A percentile compares a stretch with the other conserved stretches of the same genome.
phyloP scores from a whole-genome alignment of 768 basidiomycete genomes.

The Boletus bicolor region DNA sequence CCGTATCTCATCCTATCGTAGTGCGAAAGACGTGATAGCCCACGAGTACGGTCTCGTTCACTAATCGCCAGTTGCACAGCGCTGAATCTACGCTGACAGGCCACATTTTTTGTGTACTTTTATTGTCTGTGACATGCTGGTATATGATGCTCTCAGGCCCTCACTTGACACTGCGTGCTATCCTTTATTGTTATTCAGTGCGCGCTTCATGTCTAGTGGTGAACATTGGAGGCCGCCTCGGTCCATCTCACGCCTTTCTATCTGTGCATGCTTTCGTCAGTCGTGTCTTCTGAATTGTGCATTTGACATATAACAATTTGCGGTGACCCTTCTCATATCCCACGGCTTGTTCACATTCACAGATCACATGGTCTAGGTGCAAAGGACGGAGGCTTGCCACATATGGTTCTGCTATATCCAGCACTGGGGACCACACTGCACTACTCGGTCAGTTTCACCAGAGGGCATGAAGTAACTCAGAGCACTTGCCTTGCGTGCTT shows the following conservation, averaged over 20 bases:
- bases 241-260: not conserved
- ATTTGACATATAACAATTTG: not conserved
- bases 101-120: not conserved
- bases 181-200: not conserved
- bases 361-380: not conserved
- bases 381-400: not conserved
- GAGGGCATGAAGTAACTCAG: not conserved
- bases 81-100: constrained; percentile 1
- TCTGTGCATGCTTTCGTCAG: not conserved
- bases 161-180: not conserved
- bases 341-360: not conserved
- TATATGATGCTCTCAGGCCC: not conserved
- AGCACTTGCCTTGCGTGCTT: not conserved
- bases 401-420: not conserved
- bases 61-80: not conserved
- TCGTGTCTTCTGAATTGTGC: not conserved
- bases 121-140: not conserved
- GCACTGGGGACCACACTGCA: not conserved
- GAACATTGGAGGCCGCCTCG: not conserved
- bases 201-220: not conserved
- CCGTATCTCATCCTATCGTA: not conserved
- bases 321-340: not conserved
- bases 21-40: not conserved
- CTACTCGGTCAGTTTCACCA: not conserved
- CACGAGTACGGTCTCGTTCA: constrained; percentile 1